Evolutionary conservation across 1,139 yeast species (phyloP), one percentile per base, ranked within the genome.

Genomic region (Blastobotrys buckinghamii): DNA sequence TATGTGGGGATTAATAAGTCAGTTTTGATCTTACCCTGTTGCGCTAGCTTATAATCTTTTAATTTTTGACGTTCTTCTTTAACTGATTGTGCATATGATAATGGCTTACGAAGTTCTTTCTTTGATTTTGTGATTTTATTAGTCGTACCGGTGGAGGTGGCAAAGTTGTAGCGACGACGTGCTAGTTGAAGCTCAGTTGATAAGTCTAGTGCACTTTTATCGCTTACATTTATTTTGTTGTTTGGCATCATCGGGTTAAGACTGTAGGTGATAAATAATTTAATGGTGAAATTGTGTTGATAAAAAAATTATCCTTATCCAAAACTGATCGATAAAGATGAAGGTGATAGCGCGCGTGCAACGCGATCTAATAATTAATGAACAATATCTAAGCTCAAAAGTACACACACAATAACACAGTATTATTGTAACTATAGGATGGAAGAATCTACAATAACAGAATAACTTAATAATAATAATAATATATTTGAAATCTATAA

Each of bases 151-250:
- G 56, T 35, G 2, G 57, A 15, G 3, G 4, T 36, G n/a, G n/a
- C n/a, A n/a, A n/a, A n/a, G n/a, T 15, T n/a, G 15, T 24, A 13
- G 20, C 20, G n/a, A 24, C 41, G 52, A 32, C 51, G 54, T 26
- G 58, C 53, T 7, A 54, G 43, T 22, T 58, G 58, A 16, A 62
- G 52, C 51, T 62, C 63, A 12, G 49, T 53, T 2, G 58, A 44
- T 22, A 63, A 50, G 4, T 55, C 58, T 26, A 57, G 33, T 2
- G 57, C 55, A 7, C 63, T 55, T 24, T 48, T 49, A 16, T 48
- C 49, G 6, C 60, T 55, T 1, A 58, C 55, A 2, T 33, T 33
- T 9, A 39, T 39, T 15, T 22, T 22, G 7, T 22, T 22, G 24
- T 22, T 22, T 22, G 24, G 24, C 15, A 22, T n/a, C n/a, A n/a